Evolutionary conservation across 495 filamentous ascomycete genomes (phyloP), one percentile per base, ranked within the genome.

Genomic region (Trichoderma gamsii): DNA sequence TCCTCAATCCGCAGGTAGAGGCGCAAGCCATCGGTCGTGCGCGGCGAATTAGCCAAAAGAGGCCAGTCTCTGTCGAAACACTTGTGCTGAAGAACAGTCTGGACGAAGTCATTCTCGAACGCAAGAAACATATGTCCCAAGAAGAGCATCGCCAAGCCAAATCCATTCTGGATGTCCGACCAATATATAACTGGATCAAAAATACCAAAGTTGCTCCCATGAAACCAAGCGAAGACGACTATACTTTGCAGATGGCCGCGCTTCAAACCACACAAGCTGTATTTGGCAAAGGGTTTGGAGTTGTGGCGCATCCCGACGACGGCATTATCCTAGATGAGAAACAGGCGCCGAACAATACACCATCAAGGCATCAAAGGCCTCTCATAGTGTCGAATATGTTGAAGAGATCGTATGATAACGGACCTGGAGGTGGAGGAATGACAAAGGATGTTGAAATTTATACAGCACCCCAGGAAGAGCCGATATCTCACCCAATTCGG

Each of bases 1-100:
- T 95, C 38, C 88, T 95, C 78, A 90, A 91, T 64, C 91, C 92
- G 0, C 89, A 90, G 69, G 84, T 97, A 9, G 91, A 97, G 73
- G 92, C 90, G 4, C 94, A 98, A 75, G 94, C 94, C 3, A 90
- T 97, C 70, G 96, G 94, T 71, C 89, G 94, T 72, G 92, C 91
- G 0, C 90, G 96, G 70, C 83, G 94, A 35, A 96, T 98, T 70
- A 91, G 92, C 2, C 94, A 97, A 74, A 86, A 85, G 12, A 85
- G 84, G 67, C 86, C 89, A 0, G 95, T 97, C 0, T 87, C 85
- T 11, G 94, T 97, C 9, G 92, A 97, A 76, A 98, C 92, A 0
- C 81, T 98, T 1, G 90, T 94, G 0, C 75, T 95, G n/a, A 81
- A 84, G 59, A 89, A 86, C 49, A 96, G 91, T 5, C 82, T 97